Evolutionary conservation across 2,329 filamentous ascomycete species (phyloP).

Genomic region (Onygena corvina): DNA sequence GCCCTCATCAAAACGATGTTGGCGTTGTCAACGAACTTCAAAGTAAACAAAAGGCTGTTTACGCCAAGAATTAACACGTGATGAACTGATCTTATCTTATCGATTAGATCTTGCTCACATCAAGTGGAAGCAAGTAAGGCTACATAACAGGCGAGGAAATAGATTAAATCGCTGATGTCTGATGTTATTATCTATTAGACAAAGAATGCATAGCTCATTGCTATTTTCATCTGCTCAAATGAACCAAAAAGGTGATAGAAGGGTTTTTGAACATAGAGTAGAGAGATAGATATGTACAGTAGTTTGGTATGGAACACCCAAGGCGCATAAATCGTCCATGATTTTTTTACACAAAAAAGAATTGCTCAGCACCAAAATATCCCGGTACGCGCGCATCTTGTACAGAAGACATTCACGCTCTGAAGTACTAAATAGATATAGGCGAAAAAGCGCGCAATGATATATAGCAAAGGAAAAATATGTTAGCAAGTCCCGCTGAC

Average conservation of each 20-base stretch:
- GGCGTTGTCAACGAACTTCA: neutral
- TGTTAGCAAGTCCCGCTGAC: neutral
- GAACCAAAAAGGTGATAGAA: constrained; percentile 6
- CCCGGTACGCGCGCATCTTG: neutral
- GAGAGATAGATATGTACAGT: constrained; percentile 14
- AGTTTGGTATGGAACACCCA: neutral
- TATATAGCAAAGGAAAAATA: neutral
- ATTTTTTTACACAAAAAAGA: neutral
- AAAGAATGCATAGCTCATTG: too few species aligned
- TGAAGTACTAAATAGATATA: neutral
- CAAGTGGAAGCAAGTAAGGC: too few species aligned
- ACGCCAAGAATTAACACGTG: neutral
- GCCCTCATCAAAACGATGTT: neutral
- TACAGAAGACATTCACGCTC: neutral
- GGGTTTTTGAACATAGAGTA: constrained; percentile 14
- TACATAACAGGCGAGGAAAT: too few species aligned
- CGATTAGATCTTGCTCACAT: too few species aligned
- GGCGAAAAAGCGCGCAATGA: neutral
- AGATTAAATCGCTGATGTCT: too few species aligned
- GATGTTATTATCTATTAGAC: too few species aligned
- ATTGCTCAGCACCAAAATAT: neutral
- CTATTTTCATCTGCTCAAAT: neutral
- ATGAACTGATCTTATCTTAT: neutral
- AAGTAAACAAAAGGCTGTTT: constrained; percentile 4
- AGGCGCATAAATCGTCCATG: neutral